These are phyloP conservation scores for Artemisia annua DNA, from an alignment of 129 eudicot genomes.

Conservation along the genomic window DNA sequence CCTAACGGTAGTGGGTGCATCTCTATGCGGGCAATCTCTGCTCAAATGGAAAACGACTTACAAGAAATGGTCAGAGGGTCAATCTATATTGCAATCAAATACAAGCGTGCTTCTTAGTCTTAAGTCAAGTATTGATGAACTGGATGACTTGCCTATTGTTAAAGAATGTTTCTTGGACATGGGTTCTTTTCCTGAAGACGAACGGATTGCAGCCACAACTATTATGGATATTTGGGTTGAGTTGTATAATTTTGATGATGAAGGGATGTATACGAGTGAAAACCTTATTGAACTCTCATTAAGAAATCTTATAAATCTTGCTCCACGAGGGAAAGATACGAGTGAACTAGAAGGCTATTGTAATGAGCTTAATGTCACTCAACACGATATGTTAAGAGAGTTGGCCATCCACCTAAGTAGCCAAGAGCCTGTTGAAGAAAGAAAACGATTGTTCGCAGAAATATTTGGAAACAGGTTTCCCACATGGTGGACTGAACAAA, in stretches of 20 bases:
- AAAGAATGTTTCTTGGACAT: constrained; percentile 42
- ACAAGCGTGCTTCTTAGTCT: constrained; percentile 19
- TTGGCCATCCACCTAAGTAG: constrained; percentile 27
- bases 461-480: too few relatives aligned
- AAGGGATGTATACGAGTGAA: constrained; percentile 27
- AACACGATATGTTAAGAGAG: constrained; percentile 44
- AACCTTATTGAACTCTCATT: constrained; percentile 27
- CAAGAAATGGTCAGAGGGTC: constrained; percentile 20
- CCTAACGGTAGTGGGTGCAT: constrained; percentile 36
- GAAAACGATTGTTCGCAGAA: constrained; percentile 2
- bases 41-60: constrained; percentile 19
- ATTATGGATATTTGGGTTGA: constrained; percentile 48
- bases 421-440: neutral
- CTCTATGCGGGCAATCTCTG: constrained; percentile 24
- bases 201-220: constrained; percentile 30
- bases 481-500: neutral
- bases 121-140: constrained; percentile 30
- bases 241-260: constrained; percentile 32
- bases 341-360: constrained; percentile 28
- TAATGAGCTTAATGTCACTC: constrained; percentile 28
- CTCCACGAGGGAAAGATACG: constrained; percentile 31
- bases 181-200: constrained; percentile 45
- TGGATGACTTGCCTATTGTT: constrained; percentile 31
- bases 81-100: constrained; percentile 23
- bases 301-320: constrained; percentile 39